phyloP scores from a whole-genome alignment of 176 grass and related monocot species.

The Aegilops sharonensis region DNA sequence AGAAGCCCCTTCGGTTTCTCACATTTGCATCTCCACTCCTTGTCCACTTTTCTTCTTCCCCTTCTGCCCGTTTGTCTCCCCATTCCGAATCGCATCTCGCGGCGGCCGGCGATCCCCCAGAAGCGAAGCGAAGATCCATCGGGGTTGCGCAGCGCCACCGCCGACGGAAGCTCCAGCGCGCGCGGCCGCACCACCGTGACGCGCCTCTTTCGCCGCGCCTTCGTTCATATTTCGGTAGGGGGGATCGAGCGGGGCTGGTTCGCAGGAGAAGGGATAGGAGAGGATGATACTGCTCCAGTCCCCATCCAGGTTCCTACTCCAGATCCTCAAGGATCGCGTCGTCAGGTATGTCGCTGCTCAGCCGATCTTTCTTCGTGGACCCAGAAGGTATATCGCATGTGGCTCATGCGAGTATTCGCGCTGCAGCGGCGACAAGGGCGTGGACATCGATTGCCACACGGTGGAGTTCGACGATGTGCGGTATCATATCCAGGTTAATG shows the following conservation, averaged over 20 bases:
- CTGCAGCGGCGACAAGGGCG: constrained; percentile 74
- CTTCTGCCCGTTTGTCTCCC: constrained; percentile 18
- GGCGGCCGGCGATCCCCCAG: background rate
- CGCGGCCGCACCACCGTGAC: background rate
- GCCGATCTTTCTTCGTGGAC: background rate
- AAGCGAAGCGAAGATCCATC: constrained; percentile 3
- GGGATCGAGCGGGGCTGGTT: constrained; percentile 7
- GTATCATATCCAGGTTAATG: constrained; percentile 87
- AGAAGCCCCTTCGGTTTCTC: background rate
- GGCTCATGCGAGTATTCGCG: background rate
- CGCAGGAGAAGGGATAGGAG: constrained; percentile 9
- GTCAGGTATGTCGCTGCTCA: constrained; percentile 44
- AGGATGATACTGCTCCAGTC: constrained; percentile 97
- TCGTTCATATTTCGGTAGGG: background rate
- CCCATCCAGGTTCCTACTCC: constrained; percentile 90
- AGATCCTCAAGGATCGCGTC: constrained; percentile 93
- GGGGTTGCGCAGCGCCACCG: constrained; percentile 6
- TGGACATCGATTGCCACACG: constrained; percentile 96
- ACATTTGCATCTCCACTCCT: background rate
- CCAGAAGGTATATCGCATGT: background rate
- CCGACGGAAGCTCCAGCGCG: background rate
- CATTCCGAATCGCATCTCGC: constrained; percentile 22
- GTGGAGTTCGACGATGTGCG: constrained; percentile 95
- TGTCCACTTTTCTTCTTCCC: constrained; percentile 14
- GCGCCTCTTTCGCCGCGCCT: background rate